Evolutionary conservation across 2,329 filamentous ascomycete genomes (phyloP).

Genomic region (Penicillium sp.): DNA sequence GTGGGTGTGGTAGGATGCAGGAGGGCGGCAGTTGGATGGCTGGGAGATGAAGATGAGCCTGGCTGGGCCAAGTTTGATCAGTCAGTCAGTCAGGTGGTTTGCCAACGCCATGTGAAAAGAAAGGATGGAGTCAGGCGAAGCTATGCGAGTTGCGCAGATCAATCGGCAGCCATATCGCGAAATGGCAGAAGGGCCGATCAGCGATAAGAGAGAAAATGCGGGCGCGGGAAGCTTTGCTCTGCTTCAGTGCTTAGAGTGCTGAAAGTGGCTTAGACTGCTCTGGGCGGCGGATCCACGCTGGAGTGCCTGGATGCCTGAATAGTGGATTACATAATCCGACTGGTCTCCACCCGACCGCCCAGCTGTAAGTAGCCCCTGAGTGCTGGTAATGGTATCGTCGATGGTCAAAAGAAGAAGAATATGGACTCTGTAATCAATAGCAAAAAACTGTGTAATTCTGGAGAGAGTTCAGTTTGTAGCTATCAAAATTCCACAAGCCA

Average conservation of each 20-base stretch:
- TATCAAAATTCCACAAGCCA: background rate
- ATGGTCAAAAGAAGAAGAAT: background rate
- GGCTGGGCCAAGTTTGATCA: background rate
- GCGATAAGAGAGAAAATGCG: slow-evolving; percentile 29
- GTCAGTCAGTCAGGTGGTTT: background rate
- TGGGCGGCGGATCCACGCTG: slow-evolving; percentile 6
- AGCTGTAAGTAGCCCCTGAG: slow-evolving; percentile 30
- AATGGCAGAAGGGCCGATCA: slow-evolving; percentile 9
- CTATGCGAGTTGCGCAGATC: background rate
- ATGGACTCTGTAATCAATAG: background rate
- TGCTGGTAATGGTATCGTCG: background rate
- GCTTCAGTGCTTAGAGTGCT: background rate
- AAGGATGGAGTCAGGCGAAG: background rate
- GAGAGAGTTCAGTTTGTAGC: too few species aligned
- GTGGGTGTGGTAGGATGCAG: background rate
- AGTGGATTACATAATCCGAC: slow-evolving; percentile 17
- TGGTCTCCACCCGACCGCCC: slow-evolving; percentile 31
- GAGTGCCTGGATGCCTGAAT: slow-evolving; percentile 19
- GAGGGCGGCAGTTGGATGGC: background rate
- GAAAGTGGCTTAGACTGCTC: background rate
- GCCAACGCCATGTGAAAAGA: background rate
- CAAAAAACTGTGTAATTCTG: background rate
- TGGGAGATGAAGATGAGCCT: background rate
- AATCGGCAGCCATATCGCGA: background rate
- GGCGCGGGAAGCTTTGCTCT: slow-evolving; percentile 18